phyloP scores from a whole-genome alignment of 345 rosid genomes.

The Cardamine resedifolia region DNA sequence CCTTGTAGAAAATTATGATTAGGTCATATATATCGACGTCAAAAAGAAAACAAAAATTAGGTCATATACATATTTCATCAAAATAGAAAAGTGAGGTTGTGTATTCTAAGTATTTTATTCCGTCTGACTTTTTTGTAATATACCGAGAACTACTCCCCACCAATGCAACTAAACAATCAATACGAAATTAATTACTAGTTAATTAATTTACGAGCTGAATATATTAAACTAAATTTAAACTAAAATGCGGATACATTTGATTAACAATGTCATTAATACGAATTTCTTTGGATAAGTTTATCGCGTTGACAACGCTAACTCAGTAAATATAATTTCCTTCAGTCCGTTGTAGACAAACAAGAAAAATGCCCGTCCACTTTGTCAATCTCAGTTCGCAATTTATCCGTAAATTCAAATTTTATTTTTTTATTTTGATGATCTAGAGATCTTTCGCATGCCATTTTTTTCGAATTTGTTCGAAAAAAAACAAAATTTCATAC shows the following conservation, averaged over 20 bases:
- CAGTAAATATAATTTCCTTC: constrained; percentile 11
- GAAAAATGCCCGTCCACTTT: background rate
- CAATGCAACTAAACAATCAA: constrained; percentile 10
- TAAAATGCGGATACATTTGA: background rate
- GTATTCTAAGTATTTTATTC: constrained; percentile 1
- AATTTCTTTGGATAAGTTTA: constrained; percentile 4
- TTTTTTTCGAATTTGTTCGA: background rate
- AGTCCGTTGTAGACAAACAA: background rate
- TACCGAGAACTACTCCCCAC: constrained; percentile 18
- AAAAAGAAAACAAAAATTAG: constrained; percentile 1
- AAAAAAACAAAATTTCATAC: background rate
- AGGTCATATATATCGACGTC: constrained; percentile 33
- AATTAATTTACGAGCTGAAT: constrained; percentile 1
- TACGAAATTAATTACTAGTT: constrained; percentile 10
- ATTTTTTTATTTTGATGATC: background rate
- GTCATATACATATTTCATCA: constrained; percentile 19
- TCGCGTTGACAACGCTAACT: constrained; percentile 1
- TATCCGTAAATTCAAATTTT: background rate
- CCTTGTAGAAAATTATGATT: constrained; percentile 3
- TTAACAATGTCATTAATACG: background rate
- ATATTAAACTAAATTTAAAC: background rate
- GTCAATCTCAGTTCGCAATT: background rate
- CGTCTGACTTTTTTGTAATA: constrained; percentile 23
- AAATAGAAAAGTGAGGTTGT: constrained; percentile 3
- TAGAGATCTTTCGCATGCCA: background rate